Base-by-base conservation (phyloP, 192 early-diverging fungal genomes). In the Physocladia obscura region DNA sequence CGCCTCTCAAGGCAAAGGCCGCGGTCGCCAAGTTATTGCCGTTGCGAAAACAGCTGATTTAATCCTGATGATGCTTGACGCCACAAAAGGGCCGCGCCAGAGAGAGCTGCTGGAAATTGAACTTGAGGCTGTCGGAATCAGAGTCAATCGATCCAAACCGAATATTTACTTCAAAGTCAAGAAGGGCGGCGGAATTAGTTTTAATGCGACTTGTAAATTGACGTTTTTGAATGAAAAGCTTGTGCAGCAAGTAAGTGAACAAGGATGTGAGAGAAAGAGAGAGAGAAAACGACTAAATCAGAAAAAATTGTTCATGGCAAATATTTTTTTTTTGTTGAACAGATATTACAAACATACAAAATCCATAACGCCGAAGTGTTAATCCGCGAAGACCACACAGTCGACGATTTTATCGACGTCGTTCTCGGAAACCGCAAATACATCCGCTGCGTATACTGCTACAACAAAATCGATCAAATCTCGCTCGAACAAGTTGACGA, bases 401-500 rank as follows among this genome's bases (percentile, higher is more conserved):
- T 98, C 3, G 97, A 99, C 72, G 89, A 98, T 71, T 97, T 99
- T 76, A 94, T 99, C 71, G 97, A 99, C 77, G 93, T 98, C n/a
- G 90, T 99, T 3, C 86, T 99, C 17, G 96, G 96, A 26, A 98
- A 98, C 84, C 87, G 97, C 57, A 95, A 94, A 74, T 96, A 99
- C 71, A 86, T 99, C 34, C 85, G 88, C n/a, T 96, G 94, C 67
- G 81, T 99, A 29, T 99, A 98, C 78, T 87, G 85, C 63, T 87
- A 87, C 84, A 99, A 99, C 88, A 99, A 99, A 85, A 93, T 98
- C 49, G 97, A 99, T 70, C 89, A 54, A 60, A 92, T 99, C 52
- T 92, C 93, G 5, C 87, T 99, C 51, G 96, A 98, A 78, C 94
- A 97, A 77, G 88, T 98, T 6, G 93, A 98, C 79, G 77, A 85